These are phyloP conservation scores for Ustanciosporium gigantosporum DNA, from an alignment of 1,284 basidiomycete genomes.

Conservation along the genomic window DNA sequence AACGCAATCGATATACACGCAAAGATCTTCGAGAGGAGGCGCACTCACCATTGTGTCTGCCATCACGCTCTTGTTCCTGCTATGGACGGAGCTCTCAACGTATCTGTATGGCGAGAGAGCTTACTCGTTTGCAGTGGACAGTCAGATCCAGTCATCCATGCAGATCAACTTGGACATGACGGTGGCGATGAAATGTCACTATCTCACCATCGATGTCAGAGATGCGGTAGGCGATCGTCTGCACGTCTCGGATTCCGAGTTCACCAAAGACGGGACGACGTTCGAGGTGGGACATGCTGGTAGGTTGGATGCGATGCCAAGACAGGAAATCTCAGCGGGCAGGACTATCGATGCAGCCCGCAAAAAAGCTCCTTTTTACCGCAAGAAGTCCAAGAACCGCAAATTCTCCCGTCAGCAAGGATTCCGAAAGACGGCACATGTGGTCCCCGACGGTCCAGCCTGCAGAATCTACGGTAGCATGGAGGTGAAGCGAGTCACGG, in stretches of 20 bases:
- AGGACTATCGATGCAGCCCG: slow-evolving; percentile 36
- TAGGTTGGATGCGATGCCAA: slow-evolving; percentile 64
- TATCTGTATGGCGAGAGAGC: slow-evolving; percentile 85
- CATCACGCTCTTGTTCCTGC: slow-evolving; percentile 72
- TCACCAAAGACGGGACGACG: slow-evolving; percentile 74
- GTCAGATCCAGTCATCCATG: slow-evolving; percentile 44
- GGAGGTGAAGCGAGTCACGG: slow-evolving; percentile 85
- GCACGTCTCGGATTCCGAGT: slow-evolving; percentile 75
- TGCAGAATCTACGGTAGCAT: slow-evolving; percentile 86
- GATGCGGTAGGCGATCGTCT: slow-evolving; percentile 90
- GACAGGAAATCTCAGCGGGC: slow-evolving; percentile 49
- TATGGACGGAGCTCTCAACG: slow-evolving; percentile 84
- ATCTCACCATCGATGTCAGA: slow-evolving; percentile 80
- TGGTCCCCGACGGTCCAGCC: slow-evolving; percentile 65
- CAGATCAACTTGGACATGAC: slow-evolving; percentile 60
- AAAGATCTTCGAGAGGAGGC: slow-evolving; percentile 81
- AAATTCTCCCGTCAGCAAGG: slow-evolving; percentile 66
- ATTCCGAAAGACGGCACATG: slow-evolving; percentile 56
- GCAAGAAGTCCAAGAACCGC: slow-evolving; percentile 24
- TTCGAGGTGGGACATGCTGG: slow-evolving; percentile 85
- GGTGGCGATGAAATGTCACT: slow-evolving; percentile 55
- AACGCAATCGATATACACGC: slow-evolving; percentile 79
- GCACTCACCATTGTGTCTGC: slow-evolving; percentile 81
- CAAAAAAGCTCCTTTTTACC: slow-evolving; percentile 18
- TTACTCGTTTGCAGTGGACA: slow-evolving; percentile 47